Base-by-base conservation (phyloP, 257 asterid genomes). In the Ilex aquifolium region DNA sequence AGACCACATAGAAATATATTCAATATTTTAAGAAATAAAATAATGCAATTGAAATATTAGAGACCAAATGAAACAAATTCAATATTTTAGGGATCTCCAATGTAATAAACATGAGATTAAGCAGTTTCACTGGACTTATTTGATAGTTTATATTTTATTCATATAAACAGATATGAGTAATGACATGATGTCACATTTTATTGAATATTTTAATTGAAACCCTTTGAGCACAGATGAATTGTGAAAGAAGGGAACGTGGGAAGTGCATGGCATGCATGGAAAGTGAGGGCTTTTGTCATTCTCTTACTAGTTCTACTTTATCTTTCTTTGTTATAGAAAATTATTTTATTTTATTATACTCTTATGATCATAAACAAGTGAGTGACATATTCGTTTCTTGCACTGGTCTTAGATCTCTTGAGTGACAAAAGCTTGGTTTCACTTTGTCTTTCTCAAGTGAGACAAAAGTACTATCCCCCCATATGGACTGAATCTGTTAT, bases 381-480 rank as follows among this genome's bases (percentile, higher is more conserved):
- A 81, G 65, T 74, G 82, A 78, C 79, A 79, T 76, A 91, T 91
- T 86, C 98, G 78, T 91, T 88, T 64, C 98, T 88, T 91, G 95
- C 66, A 70, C 58, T 75, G 80, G 76, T 68, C 70, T 71, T 65
- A 79, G 88, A 83, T 90, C 92, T 82, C 84, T 83, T 79, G 84
- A 82, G 82, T 82, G 75, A 72, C 78, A 67, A 70, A 21, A 69
- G 85, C 56, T 69, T 71, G 57, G 71, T 73, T 80, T 81, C 87
- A 65, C 92, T 86, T 85, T 86, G 80, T 80, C 85, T 78, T 80
- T 80, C 65, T 79, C 62, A 64, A 76, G 70, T 72, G 81, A 85
- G 98, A 91, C 95, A 91, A 82, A 88, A 88, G 95, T 78, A 65
- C 72, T 56, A 80, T 80, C 65, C 71, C 27, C 70, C 72, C 39